Evolutionary conservation across 345 rosid species (phyloP).

Genomic region (Dimocarpus longan): DNA sequence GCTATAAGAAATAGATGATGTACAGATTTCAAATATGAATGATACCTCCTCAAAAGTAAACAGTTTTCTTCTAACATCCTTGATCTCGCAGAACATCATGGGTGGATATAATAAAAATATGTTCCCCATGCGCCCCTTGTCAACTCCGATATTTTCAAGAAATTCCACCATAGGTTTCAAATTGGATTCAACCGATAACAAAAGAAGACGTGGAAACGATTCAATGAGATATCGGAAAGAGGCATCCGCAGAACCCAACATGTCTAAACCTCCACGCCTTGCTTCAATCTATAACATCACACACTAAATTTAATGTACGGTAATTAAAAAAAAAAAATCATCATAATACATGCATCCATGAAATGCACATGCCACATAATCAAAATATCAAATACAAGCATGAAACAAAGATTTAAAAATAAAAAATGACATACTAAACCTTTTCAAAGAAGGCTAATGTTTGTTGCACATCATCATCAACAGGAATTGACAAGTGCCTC

Average conservation of each 20-base stretch:
- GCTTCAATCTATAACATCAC: slow-evolving; percentile 67
- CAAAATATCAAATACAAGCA: background rate
- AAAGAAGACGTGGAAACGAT: slow-evolving; percentile 83
- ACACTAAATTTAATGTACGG: slow-evolving; percentile 2
- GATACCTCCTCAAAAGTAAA: slow-evolving; percentile 60
- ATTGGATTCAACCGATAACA: slow-evolving; percentile 60
- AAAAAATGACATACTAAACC: slow-evolving; percentile 37
- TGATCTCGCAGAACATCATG: slow-evolving; percentile 41
- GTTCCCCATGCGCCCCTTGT: slow-evolving; percentile 38
- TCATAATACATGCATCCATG: background rate
- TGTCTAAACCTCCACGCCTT: slow-evolving; percentile 86
- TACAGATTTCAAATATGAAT: background rate
- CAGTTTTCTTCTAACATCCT: slow-evolving; percentile 45
- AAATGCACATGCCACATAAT: background rate
- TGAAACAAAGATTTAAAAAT: background rate
- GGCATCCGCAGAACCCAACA: slow-evolving; percentile 58
- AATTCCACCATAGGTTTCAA: slow-evolving; percentile 56
- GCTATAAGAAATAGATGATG: background rate
- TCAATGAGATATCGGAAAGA: slow-evolving; percentile 65
- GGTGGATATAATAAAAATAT: slow-evolving; percentile 78
- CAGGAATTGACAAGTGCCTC: slow-evolving; percentile 69
- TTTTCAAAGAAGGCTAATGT: slow-evolving; percentile 90
- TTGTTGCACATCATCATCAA: slow-evolving; percentile 84
- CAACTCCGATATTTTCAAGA: slow-evolving; percentile 59
- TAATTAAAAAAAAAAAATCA: background rate